Base-by-base conservation (phyloP, 2,329 filamentous ascomycete species). In the Hypoxylon sp. region DNA sequence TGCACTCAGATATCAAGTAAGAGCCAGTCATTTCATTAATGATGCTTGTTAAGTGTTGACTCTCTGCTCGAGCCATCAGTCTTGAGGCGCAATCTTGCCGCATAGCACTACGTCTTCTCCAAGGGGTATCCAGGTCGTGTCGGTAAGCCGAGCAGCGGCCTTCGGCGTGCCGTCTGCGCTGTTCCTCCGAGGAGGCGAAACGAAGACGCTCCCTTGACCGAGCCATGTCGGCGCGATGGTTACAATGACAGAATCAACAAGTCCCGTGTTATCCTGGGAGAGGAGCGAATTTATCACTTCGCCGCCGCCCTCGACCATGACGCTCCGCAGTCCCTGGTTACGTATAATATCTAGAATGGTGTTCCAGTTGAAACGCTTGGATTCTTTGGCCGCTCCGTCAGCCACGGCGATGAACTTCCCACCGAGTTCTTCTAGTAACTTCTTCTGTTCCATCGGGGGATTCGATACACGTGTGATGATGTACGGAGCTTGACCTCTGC, bases 221-320 rank as follows among this genome's bases (percentile, higher is more conserved):
- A 98, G 83, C 87, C 93, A 98, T 0, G 89, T 93, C 7, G 95
- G 95, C 2, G 95, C 93, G 73, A 97, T 89, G 0, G 95, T 97
- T 61, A 97, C 84, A 72, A 98, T 91, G 50, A 97, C 89, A 1
- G 90, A 90, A 74, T 93, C 86, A 42, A 97, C 83, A 7, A 93
- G 80, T n/a, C 76, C 72, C 14, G 87, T 81, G 72, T 89, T 87
- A 26, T 81, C 80, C 2, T 86, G 82, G 38, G 85, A 82, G n/a
- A 98, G 82, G 16, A 98, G 79, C 36, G 91, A 87, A 75, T 96
- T 96, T 75, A 98, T 93, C 32, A 97, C 88, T 9, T 84, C 82
- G 0, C 87, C 94, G 9, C 95, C 95, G 0, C 95, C 95, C 77
- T 98, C 95, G 50, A 98, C 85, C 95, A 97, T 97, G 61, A 97